Evolutionary conservation across 2,329 filamentous ascomycete species (phyloP).

Genomic region (Lecanicillium sp.): DNA sequence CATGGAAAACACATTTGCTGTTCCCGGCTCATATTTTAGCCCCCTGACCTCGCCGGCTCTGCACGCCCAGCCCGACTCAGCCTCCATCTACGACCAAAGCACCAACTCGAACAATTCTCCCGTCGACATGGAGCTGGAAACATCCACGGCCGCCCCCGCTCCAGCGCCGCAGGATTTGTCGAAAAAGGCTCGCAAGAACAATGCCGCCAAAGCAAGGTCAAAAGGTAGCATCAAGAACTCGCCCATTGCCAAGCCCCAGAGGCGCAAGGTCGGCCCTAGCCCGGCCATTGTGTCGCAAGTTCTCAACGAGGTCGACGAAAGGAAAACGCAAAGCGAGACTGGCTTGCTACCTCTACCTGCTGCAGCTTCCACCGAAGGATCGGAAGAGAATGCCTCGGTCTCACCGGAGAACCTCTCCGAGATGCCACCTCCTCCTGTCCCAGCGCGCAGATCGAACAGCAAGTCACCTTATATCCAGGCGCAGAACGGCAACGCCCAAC

Average conservation of each 20-base stretch:
- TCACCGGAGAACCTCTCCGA: conserved; percentile 56
- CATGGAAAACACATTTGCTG: conserved; percentile 48
- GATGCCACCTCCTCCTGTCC: conserved; percentile 61
- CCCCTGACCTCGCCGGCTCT: conserved; percentile 74
- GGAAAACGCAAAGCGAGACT: conserved; percentile 23
- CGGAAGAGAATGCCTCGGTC: conserved; percentile 56
- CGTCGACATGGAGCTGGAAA: conserved; percentile 48
- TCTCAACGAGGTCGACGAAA: conserved; percentile 43
- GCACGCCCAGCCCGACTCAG: conserved; percentile 57
- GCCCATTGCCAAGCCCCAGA: conserved; percentile 61
- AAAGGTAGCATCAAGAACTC: conserved; percentile 57
- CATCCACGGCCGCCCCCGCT: conserved; percentile 22
- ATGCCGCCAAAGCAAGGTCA: conserved; percentile 40
- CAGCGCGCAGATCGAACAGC: conserved; percentile 53
- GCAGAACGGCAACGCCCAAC: conserved; percentile 29
- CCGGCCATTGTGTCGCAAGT: conserved; percentile 48
- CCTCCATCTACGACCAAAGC: conserved; percentile 36
- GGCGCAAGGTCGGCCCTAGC: conserved; percentile 42
- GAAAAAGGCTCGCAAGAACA: conserved; percentile 46
- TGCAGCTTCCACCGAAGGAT: conserved; percentile 40
- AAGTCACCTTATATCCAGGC: conserved; percentile 61
- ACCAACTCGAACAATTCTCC: conserved; percentile 43
- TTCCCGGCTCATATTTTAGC: conserved; percentile 71
- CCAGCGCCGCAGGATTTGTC: conserved; percentile 35
- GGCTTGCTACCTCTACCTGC: conserved; percentile 27